Evolutionary conservation across 2,329 filamentous ascomycete genomes (phyloP), one percentile per base, ranked within the genome.

Genomic region (Scedosporium minutisporum): DNA sequence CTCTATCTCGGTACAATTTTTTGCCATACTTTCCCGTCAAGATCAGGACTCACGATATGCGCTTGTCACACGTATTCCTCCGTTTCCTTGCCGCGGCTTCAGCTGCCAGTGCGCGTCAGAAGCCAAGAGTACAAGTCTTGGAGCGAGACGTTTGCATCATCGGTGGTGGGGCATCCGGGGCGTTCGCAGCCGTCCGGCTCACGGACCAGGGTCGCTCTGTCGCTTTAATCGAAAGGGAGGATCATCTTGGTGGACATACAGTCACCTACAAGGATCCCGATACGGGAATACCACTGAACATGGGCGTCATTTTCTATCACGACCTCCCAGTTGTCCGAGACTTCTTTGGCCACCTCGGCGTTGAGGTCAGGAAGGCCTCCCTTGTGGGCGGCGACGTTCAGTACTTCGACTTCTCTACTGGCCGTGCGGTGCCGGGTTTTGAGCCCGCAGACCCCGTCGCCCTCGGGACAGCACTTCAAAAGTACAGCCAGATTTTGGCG

Each of bases 141-240:
- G 57, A 58, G 9, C 55, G 63, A 42, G 68, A 70, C 23, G 65
- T 70, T 25, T 65, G 63, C 60, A 65, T 80, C 64, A 73, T 80
- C 55, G 78, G 78, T 41, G 77, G 77, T 4, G 78, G 78, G 23
- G 69, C 74, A 0, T 65, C 69, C 10, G 77, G 78, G 12, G 75
- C 73, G 0, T 74, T 77, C 64, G 69, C 74, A 12, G 76, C 77
- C 4, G 71, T 78, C 51, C 59, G 66, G 7, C 70, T 80, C 10
- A 69, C 72, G 14, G 71, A 79, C 42, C 61, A 68, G 48, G 71
- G 72, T 46, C 71, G 74, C 42, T 73, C 64, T 3, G 69, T 79
- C 21, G 68, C 73, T 2, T 66, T 80, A 1, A 65, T 80, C 44
- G 78, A 81, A 64, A 71, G 71, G 61, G 65, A 76, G 57, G 62